Evolutionary conservation across 495 filamentous ascomycete species (phyloP), one percentile per base, ranked within the genome.

Genomic region (Beverwykella pulmonaria): DNA sequence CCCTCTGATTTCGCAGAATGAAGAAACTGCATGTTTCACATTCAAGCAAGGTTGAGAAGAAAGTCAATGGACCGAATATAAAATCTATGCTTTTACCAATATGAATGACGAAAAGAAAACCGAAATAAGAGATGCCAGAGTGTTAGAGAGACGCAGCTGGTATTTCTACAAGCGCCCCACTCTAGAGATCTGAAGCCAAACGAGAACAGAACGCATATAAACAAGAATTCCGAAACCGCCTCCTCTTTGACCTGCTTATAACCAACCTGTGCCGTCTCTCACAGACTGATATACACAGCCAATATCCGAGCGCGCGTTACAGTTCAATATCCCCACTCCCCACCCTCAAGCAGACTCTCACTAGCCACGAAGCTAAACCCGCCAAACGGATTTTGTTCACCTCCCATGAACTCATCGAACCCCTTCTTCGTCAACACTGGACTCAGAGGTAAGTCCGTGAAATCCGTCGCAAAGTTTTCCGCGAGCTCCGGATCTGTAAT

Each of bases 341-440:
- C 69, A 36, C 36, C 60, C 53, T 78, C 90, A 55, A 98, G 81
- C 75, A 98, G 75, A 72, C 93, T 96, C 73, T 83, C 88, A 55
- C 91, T 90, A 22, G 92, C 95, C 62, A 97, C 93, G 76, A 90
- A 98, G 77, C 92, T 96, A 75, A 98, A 98, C 1, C 95, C 94
- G 17, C 93, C 92, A 79, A 98, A 98, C 1, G 86, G 86, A 77
- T 97, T 85, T 41, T 86, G 83, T 64, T 78, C 77, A 30, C 75
- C 75, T 20, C 47, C 57, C 57, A 64, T 71, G 8, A 69, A 66
- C 12, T 65, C 47, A 58, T 73, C 54, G 66, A 90, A 19, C 4
- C 69, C 56, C 41, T 62, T 69, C 61, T 84, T 93, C 23, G 87
- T 92, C 17, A 88, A 71, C 0, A 89, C 81, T 7, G 92, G 92